Evolutionary conservation across 495 filamentous ascomycete genomes (phyloP).

Genomic region (Penicillium cinerascens): DNA sequence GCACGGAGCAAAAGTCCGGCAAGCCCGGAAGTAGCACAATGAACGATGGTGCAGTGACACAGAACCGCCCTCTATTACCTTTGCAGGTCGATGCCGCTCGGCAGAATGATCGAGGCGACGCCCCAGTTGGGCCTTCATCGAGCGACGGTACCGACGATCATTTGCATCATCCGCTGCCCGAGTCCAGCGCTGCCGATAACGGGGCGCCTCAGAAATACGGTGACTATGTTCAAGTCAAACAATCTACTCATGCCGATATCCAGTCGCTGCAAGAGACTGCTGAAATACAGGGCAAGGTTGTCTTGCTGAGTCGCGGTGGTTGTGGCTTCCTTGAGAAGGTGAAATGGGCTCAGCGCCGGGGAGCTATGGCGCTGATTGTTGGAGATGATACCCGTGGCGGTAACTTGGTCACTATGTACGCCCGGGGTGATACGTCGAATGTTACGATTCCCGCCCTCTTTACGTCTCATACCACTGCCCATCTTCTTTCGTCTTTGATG

Average conservation of each 20-base stretch:
- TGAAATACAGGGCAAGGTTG: constrained; percentile 90
- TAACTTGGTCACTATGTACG: constrained; percentile 92
- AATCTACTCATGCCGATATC: constrained; percentile 77
- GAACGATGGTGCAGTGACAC: constrained; percentile 18
- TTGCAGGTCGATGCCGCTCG: constrained; percentile 23
- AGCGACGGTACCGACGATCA: constrained; percentile 92
- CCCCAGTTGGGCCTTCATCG: constrained; percentile 25
- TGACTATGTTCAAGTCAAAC: constrained; percentile 41
- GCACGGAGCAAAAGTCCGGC: constrained; percentile 28
- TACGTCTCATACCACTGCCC: constrained; percentile 90
- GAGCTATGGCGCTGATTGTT: constrained; percentile 85
- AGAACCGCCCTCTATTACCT: constrained; percentile 24
- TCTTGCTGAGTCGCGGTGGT: constrained; percentile 83
- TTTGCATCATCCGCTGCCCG: constrained; percentile 65
- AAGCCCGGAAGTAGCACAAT: constrained; percentile 25
- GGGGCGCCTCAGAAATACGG: constrained; percentile 34
- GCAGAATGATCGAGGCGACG: constrained; percentile 19
- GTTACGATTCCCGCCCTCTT: constrained; percentile 92
- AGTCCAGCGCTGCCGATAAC: constrained; percentile 36
- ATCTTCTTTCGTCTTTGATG: constrained; percentile 85
- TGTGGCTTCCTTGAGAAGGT: constrained; percentile 97
- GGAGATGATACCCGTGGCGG: constrained; percentile 89
- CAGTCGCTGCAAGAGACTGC: constrained; percentile 91
- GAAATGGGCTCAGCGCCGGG: constrained; percentile 90
- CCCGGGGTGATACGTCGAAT: constrained; percentile 88